These are phyloP conservation scores for Schizopora paradoxa DNA, from an alignment of 1,284 basidiomycete species.

Conservation along the genomic window DNA sequence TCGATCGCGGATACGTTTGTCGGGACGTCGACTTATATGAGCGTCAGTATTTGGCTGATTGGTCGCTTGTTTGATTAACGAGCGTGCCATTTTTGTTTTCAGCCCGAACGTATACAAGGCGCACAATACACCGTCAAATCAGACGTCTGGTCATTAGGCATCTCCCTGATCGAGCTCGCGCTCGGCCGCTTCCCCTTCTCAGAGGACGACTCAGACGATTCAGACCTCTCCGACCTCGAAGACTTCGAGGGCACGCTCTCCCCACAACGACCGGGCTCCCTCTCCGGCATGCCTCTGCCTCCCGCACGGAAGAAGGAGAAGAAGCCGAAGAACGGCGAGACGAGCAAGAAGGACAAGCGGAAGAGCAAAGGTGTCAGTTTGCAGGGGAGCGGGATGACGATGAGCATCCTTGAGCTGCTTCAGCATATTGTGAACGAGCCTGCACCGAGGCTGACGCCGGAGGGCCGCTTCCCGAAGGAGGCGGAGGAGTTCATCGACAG, in stretches of 20 bases:
- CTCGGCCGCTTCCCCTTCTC: constrained; percentile 92
- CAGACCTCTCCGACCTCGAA: constrained; percentile 58
- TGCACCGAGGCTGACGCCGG: constrained; percentile 72
- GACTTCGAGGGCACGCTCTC: constrained; percentile 59
- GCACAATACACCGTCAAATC: constrained; percentile 97
- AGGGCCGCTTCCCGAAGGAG: constrained; percentile 62
- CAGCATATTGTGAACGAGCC: constrained; percentile 98
- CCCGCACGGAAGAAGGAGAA: constrained; percentile 31
- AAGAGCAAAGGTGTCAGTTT: constrained; percentile 83
- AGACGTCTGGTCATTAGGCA: constrained; percentile 95
- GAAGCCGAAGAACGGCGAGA: constrained; percentile 29
- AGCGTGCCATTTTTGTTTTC: constrained; percentile 15
- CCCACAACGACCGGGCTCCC: constrained; percentile 38
- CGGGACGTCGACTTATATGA: constrained; percentile 99
- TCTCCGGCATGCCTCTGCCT: constrained; percentile 11
- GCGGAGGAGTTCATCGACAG: constrained; percentile 79
- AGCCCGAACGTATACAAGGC: constrained; percentile 99
- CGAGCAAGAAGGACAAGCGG: constrained; percentile 37
- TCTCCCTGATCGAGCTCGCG: constrained; percentile 91
- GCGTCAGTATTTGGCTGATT: constrained; percentile 53
- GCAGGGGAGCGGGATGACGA: constrained; percentile 88
- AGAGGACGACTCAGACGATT: constrained; percentile 59
- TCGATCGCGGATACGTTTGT: constrained; percentile 99
- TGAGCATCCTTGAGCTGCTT: constrained; percentile 94
- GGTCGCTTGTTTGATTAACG: constrained; percentile 13